Percentiles rank a stretch among this genome's conserved stretches.
These are phyloP conservation scores for Bremia lactucae DNA, from an alignment of 352 stramenopile species.

Conservation along the genomic window DNA sequence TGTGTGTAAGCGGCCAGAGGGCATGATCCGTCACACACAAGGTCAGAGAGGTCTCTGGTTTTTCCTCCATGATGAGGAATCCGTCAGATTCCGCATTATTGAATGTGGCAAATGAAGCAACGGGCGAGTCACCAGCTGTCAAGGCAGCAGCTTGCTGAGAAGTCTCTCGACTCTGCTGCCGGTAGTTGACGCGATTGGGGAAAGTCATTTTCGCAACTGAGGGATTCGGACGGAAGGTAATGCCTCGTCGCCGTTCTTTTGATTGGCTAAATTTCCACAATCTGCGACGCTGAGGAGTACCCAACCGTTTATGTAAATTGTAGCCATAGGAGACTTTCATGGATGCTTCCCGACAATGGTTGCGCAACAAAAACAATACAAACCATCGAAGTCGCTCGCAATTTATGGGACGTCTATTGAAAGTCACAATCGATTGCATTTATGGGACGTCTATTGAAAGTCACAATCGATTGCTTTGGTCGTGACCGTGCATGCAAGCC, in stretches of 20 bases:
- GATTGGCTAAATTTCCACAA: constrained; percentile 14
- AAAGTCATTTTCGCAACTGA: constrained; percentile 44
- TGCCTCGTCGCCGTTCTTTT: constrained; percentile 1
- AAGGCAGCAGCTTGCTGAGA: constrained; percentile 9
- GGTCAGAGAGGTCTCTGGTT: not conserved
- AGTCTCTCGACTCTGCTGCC: constrained; percentile 20
- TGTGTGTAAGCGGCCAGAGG: constrained; percentile 28
- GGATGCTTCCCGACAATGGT: constrained; percentile 11
- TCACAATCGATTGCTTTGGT: too few relatives aligned
- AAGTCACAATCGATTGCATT: too few relatives aligned
- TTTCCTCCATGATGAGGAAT: not conserved
- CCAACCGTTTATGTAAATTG: not conserved
- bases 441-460: too few relatives aligned
- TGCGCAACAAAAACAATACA: too few relatives aligned
- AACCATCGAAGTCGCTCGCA: not conserved
- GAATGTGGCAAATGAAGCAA: constrained; percentile 4
- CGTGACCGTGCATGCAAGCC: too few relatives aligned
- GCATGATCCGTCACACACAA: constrained; percentile 6
- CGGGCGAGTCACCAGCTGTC: constrained; percentile 7
- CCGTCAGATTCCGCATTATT: constrained; percentile 1
- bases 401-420: too few relatives aligned
- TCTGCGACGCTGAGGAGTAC: constrained; percentile 23
- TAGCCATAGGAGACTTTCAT: constrained; percentile 10
- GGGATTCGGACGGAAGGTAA: constrained; percentile 7
- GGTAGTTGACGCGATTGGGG: constrained; percentile 31